Evolutionary conservation across 177 flowering plant genomes (phyloP).

Genomic region (Vitis hybrid): DNA sequence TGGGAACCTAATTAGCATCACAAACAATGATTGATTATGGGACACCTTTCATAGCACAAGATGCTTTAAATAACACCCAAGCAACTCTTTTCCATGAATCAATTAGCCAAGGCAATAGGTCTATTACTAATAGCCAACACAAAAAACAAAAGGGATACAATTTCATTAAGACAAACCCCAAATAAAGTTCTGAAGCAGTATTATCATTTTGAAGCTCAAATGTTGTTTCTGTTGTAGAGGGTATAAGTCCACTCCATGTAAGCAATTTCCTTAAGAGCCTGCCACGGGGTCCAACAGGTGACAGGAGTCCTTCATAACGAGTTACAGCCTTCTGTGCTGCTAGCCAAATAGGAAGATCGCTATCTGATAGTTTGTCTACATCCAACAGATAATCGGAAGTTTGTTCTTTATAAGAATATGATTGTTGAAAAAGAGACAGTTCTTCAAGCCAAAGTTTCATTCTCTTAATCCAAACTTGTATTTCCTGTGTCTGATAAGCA

Average conservation of each 20-base stretch:
- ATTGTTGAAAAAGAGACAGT: constrained; percentile 27
- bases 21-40: too few species aligned
- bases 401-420: constrained; percentile 33
- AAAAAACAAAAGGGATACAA: background rate
- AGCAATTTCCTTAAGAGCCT: constrained; percentile 77
- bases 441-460: constrained; percentile 57
- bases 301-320: constrained; percentile 82
- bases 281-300: constrained; percentile 82
- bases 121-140: background rate
- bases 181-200: constrained; percentile 41
- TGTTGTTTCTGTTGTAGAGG: constrained; percentile 51
- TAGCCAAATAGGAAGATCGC: constrained; percentile 79
- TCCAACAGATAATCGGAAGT: constrained; percentile 27
- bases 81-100: too few species aligned
- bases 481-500: constrained; percentile 37
- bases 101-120: too few species aligned
- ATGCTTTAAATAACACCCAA: too few species aligned
- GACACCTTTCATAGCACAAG: too few species aligned
- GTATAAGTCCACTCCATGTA: constrained; percentile 61
- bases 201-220: constrained; percentile 35
- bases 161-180: constrained; percentile 43
- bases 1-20: too few species aligned
- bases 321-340: constrained; percentile 90
- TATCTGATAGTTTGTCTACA: constrained; percentile 40
- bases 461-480: constrained; percentile 46